Percentiles rank a stretch among this genome's conserved stretches.
Conservation (phyloP, 2,329 filamentous ascomycete species). For the Ophiostoma populinum region DNA sequence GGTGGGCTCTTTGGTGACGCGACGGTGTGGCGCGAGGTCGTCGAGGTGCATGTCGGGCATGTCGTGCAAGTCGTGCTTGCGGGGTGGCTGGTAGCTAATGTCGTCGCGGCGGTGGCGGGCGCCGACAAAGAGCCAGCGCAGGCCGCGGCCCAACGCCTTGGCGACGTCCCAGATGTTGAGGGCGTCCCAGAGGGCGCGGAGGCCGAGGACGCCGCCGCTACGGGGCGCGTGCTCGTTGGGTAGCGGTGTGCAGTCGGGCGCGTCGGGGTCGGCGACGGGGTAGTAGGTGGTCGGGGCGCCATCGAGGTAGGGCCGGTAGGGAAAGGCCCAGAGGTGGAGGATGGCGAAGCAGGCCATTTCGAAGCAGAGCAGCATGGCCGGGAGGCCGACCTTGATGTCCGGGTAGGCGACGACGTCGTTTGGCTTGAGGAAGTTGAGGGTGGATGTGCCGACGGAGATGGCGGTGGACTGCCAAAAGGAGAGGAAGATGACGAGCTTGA, state of each 20-base stretch:
- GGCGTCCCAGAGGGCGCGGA: constrained; percentile 50
- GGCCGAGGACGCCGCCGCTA: constrained; percentile 45
- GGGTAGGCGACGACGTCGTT: constrained; percentile 46
- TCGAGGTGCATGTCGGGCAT: constrained; percentile 21
- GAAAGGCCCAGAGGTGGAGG: constrained; percentile 69
- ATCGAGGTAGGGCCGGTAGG: constrained; percentile 51
- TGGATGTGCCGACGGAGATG: constrained; percentile 35
- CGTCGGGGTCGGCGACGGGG: constrained; percentile 25
- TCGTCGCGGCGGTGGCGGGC: constrained; percentile 41
- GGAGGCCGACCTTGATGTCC: constrained; percentile 68
- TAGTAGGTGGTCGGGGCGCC: constrained; percentile 27
- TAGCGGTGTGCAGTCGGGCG: constrained; percentile 21
- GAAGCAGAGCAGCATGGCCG: constrained; percentile 58
- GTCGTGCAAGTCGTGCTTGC: no score
- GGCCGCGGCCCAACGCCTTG: constrained; percentile 60
- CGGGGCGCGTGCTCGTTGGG: constrained; percentile 32
- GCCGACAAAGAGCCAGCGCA: constrained; percentile 68
- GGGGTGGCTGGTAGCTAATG: constrained; percentile 24
- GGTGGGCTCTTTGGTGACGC: background rate
- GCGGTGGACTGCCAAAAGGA: constrained; percentile 64
- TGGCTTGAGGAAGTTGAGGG: constrained; percentile 43
- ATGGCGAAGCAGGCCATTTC: constrained; percentile 73
- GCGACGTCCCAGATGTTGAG: constrained; percentile 70
- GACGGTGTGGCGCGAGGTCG: constrained; percentile 15
- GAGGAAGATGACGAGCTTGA: constrained; percentile 83